Conservation (phyloP, 768 basidiomycete genomes). For the Collybia nuda region DNA sequence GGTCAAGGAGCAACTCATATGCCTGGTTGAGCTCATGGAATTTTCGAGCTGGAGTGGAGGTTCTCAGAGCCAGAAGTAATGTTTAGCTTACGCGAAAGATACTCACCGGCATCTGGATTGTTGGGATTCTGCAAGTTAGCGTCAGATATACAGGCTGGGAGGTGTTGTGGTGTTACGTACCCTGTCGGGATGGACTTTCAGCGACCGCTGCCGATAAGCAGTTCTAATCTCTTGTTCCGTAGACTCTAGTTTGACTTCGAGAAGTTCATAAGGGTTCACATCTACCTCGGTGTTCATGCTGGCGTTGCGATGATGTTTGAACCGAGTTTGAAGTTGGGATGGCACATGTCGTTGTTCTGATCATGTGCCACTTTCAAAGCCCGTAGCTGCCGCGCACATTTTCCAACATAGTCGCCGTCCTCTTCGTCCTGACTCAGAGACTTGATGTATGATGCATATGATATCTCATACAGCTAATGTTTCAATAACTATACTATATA, state of each 20-base stretch:
- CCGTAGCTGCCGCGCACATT: no score
- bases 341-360: no score
- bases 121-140: conserved; percentile 60
- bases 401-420: no score
- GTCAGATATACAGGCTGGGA: background rate
- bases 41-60: conserved; percentile 52
- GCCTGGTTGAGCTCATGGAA: conserved; percentile 86
- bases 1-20: conserved; percentile 80
- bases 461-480: no score
- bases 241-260: conserved; percentile 59
- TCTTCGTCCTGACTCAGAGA: no score
- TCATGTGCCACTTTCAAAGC: no score
- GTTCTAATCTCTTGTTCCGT: conserved; percentile 79
- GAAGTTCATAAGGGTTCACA: conserved; percentile 70
- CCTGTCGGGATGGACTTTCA: conserved; percentile 87
- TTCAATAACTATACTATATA: no score
- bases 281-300: conserved; percentile 49
- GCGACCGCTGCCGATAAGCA: conserved; percentile 75
- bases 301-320: background rate
- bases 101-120: conserved; percentile 73
- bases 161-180: conserved; percentile 38
- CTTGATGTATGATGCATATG: no score
- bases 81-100: background rate
- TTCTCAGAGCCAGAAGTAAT: background rate
- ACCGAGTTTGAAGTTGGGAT: background rate